Base-by-base conservation (phyloP, 1,284 basidiomycete species). In the Papiliotrema flavescens region DNA sequence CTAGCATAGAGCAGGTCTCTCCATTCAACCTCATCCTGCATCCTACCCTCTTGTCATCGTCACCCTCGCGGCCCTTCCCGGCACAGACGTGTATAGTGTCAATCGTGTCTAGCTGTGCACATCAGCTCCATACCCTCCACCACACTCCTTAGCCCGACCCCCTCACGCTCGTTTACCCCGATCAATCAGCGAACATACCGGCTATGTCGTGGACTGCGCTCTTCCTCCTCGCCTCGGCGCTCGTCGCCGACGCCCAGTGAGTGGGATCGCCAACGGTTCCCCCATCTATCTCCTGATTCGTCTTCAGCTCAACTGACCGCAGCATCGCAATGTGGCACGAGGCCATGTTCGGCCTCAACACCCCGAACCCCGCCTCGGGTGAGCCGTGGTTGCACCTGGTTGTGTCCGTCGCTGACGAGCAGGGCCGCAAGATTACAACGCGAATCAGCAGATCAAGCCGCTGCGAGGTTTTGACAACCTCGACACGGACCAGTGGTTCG, bases 261-360 rank as follows among this genome's bases (percentile, higher is more conserved):
- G 39, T 40, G 11, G 9, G 35, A 11, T 9, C 17, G 17, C 35
- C 11, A 9, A 36, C 35, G 9, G 35, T 36, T 11, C 11, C 9
- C 35, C 11, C 9, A 17, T 17, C 9, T 17, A 11, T 36, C 17
- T 36, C 35, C 35, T 36, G 11, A 36, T 36, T 36, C 9, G 35
- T 17, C 35, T 11, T 11, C 9, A 36, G 35, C 35, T 17, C 9
- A 17, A 20, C 40, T 44, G 14, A 44, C 17, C 7, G 42, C 19
- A 61, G 60, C 46, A 51, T 56, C 49, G 51, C 56, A 23, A 46
- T 62, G 36, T 62, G 54, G 54, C 47, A 58, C 49, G 44, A 53
- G 32, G 51, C 50, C 26, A 56, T 62, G 57, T 62, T 62, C 41
- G 60, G 60, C 14, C 34, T 51, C n/a, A 58, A 57, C 42, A 53